These are phyloP conservation scores for Acarospora socialis DNA, from an alignment of 2,329 filamentous ascomycete genomes.

Conservation along the genomic window DNA sequence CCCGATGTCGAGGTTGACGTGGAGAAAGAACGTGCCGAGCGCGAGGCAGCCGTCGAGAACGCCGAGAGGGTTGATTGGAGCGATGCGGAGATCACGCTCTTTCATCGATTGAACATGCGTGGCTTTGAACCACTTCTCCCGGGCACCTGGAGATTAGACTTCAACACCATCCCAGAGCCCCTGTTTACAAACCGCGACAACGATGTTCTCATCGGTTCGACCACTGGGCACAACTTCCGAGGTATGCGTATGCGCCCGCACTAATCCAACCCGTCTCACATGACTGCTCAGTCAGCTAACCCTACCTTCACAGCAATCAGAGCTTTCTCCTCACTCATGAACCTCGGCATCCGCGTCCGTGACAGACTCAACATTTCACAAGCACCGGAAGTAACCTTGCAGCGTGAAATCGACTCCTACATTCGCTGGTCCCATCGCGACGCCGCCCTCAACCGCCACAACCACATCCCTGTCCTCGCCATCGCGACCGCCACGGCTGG, in stretches of 20 bases:
- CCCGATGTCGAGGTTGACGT: conserved; percentile 13
- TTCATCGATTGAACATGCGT: conserved; percentile 39
- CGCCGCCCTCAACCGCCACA: conserved; percentile 25
- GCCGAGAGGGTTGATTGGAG: conserved; percentile 32
- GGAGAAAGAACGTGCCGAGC: conserved; percentile 20
- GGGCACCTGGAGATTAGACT: conserved; percentile 37
- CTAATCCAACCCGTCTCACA: neutral
- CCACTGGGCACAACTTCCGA: conserved; percentile 30
- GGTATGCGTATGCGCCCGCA: conserved; percentile 19
- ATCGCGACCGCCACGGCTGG: conserved; percentile 28
- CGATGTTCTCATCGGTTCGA: conserved; percentile 32
- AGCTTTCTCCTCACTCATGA: conserved; percentile 35
- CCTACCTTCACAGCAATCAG: conserved; percentile 29
- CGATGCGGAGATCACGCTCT: conserved; percentile 37
- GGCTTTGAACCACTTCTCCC: conserved; percentile 43
- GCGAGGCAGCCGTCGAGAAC: conserved; percentile 25
- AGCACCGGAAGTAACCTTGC: conserved; percentile 24
- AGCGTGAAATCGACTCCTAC: conserved; percentile 31
- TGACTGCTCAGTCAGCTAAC: conserved; percentile 2
- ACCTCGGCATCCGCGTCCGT: conserved; percentile 36
- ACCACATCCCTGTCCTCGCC: conserved; percentile 31
- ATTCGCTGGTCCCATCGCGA: conserved; percentile 41
- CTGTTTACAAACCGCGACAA: conserved; percentile 34
- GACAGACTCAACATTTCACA: conserved; percentile 31
- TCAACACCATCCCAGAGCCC: conserved; percentile 37